Evolutionary conservation across 345 rosid genomes (phyloP), one percentile per base, ranked within the genome.

Genomic region (Melaleuca alternifolia): DNA sequence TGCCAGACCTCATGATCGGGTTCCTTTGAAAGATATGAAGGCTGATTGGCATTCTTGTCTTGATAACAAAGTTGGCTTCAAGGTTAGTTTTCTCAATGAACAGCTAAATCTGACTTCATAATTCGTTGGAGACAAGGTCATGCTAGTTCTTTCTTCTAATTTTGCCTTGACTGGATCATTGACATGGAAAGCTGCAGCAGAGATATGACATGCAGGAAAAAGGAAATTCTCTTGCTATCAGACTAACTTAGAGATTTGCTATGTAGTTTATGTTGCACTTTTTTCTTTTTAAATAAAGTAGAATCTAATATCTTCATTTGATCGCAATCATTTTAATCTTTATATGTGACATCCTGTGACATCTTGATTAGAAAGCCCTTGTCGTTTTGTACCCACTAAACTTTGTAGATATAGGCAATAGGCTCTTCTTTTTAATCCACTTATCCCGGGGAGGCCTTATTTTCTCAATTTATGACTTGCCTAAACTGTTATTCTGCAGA

Each of bases 11-110:
- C 99, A 97, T 85, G 99, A 96, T 87, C 96, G 99, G 81, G 99
- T 97, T 89, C 90, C 96, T 84, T 88, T 97, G 91, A 97, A 90
- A 89, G 96, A 94, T 86, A 97, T 97, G 99, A 97, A 97, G 92
- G 94, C 93, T n/a, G 99, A 97, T 89, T 97, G 99, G 99, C 97
- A 93, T 89, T 94, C 99, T 77, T 96, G 99, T 90, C 95, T 97
- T 33, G 94, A 93, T 83, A 97, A 88, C 88, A 93, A 93, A 94
- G 99, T 93, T 54, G 99, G 99, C 37, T 97, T 97, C 91, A 97
- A 97, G 98, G 99, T 96, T 50, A 86, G 88, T 84, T 81, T 62
- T 56, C 82, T 86, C 5, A 37, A 30, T 21, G 65, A 51, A 52
- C 53, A 71, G 48, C 79, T 71, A 71, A 3, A 11, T 71, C 18